Percentiles rank a stretch among this genome's conserved stretches.
Conservation (phyloP, 2,329 filamentous ascomycete species). For the Pseudogymnoascus sp. region DNA sequence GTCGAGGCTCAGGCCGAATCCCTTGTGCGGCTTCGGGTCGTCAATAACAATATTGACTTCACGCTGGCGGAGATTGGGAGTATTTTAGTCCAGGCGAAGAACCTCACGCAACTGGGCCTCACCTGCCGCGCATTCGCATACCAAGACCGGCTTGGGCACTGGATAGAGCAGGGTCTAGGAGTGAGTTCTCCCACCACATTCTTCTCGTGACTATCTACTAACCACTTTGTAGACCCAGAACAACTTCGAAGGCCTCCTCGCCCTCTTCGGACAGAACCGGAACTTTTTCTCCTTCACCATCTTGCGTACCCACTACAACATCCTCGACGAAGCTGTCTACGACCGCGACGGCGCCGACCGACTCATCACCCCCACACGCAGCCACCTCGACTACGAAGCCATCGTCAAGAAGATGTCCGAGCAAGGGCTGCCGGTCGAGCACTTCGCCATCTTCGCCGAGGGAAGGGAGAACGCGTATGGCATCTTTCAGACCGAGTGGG, state of each 20-base stretch:
- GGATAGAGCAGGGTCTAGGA: neutral
- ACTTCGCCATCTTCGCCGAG: neutral
- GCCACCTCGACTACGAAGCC: neutral
- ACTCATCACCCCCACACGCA: neutral
- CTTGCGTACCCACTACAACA: neutral
- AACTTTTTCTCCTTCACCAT: neutral
- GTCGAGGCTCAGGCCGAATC: neutral
- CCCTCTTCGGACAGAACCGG: neutral
- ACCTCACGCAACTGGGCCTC: neutral
- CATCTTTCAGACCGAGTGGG: neutral
- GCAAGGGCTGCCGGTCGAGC: neutral
- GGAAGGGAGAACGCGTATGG: neutral
- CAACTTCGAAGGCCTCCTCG: neutral
- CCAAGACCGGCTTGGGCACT: neutral
- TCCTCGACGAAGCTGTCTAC: neutral
- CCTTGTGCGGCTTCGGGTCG: neutral
- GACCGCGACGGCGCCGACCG: neutral
- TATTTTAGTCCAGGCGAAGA: neutral
- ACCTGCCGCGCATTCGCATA: neutral
- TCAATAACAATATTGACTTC: neutral
- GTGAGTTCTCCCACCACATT: neutral
- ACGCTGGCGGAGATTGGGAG: neutral
- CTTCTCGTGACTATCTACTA: neutral
- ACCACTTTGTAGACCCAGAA: neutral
- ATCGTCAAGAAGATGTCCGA: neutral